Base-by-base conservation (phyloP, 176 grass and related monocot genomes). In the Avena atlantica region DNA sequence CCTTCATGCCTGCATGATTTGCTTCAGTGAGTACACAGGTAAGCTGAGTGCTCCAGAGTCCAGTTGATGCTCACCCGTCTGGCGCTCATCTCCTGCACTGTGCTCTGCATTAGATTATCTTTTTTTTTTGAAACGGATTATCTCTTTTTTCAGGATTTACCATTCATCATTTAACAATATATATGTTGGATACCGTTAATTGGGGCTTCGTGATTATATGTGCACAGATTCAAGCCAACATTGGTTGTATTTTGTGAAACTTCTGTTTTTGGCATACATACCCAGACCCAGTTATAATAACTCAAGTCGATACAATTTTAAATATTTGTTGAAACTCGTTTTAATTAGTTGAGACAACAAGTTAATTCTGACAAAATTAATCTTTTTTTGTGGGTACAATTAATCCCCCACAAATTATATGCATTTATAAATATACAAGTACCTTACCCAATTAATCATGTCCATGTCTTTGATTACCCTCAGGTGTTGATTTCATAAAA, bases 1-100 rank as follows among this genome's bases (percentile, higher is more conserved):
- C 65, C 72, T 88, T 69, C 86, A 88, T 71, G 42, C 86, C 59
- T 93, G 83, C 69, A 55, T 76, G 84, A 91, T 93, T 67, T 93
- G 92, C 81, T 76, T 93, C 68, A 86, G 52, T 23, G 86, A 90
- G n/a, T 83, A 71, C 21, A 14, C 79, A 83, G 86, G 88, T 93
- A 69, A 87, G 12, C 36, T 2, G 24, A 21, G 52, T 53, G 14
- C 27, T 76, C 61, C n/a, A n/a, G n/a, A n/a, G n/a, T n/a, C n/a
- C 12, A 58, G 71, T 58, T 76, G 51, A 73, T 84, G 12, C 9
- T 59, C 66, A 34, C 21, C 6, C 44, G 15, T 74, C n/a, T 11
- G 42, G 50, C 11, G 49, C 11, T 42, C 25, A 74, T 50, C 13
- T 74, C 50, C 34, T 56, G 74, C 9, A 55, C 50, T 19, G 9